Conservation (phyloP, 768 basidiomycete genomes). For the Pleurotus salmoneostramineus region DNA sequence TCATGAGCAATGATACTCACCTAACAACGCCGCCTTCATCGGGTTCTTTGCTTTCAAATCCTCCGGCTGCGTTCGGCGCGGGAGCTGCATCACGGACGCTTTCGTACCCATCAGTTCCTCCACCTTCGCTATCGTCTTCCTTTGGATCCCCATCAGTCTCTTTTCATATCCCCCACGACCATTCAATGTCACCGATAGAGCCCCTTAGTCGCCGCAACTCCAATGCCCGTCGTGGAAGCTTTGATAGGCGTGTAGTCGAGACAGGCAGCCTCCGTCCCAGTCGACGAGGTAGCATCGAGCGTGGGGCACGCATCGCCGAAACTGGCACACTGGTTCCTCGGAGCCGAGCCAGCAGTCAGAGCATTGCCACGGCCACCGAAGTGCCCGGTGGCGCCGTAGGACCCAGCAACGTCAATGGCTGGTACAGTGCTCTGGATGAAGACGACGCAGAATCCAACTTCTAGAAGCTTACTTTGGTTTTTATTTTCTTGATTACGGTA, state of each 20-base stretch:
- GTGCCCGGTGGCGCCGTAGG: conserved; percentile 17
- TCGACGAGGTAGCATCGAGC: conserved; percentile 56
- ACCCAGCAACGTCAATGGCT: not conserved
- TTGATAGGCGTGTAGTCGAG: conserved; percentile 29
- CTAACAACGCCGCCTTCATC: conserved; percentile 75
- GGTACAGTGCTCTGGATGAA: not conserved
- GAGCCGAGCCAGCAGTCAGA: conserved; percentile 45
- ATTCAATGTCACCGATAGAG: conserved; percentile 46
- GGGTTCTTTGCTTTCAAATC: conserved; percentile 43
- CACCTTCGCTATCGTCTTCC: conserved; percentile 75
- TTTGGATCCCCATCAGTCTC: conserved; percentile 67
- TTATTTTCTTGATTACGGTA: not conserved
- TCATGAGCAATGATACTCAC: conserved; percentile 56
- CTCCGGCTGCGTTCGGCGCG: conserved; percentile 27
- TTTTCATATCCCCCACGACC: conserved; percentile 45
- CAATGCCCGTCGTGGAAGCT: conserved; percentile 30
- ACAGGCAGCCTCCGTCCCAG: conserved; percentile 32
- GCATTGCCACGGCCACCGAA: conserved; percentile 28
- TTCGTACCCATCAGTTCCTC: conserved; percentile 81
- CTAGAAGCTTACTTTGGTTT: not conserved
- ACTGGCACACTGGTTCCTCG: conserved; percentile 53
- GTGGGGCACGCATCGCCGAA: conserved; percentile 67
- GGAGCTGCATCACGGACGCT: conserved; percentile 38
- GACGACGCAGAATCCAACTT: not conserved
- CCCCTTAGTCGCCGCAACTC: conserved; percentile 52